Conservation (phyloP, 2,329 filamentous ascomycete species). For the Fusarium sp. region DNA sequence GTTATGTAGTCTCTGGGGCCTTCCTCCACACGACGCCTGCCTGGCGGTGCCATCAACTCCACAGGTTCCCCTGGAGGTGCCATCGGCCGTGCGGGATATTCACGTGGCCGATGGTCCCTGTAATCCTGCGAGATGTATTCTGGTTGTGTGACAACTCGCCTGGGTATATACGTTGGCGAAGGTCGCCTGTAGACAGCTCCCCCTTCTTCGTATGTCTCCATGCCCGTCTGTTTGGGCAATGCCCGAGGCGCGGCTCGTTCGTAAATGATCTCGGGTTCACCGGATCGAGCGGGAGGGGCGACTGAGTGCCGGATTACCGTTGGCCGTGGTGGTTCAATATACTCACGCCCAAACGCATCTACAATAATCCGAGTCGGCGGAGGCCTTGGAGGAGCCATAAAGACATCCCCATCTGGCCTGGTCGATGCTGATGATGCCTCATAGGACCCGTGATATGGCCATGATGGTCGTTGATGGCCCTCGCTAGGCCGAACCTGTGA, state of each 20-base stretch:
- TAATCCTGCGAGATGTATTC: conserved; percentile 66
- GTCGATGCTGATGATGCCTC: conserved; percentile 59
- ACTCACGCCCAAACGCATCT: conserved; percentile 86
- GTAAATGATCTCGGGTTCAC: conserved; percentile 71
- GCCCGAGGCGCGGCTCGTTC: conserved; percentile 70
- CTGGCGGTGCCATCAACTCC: conserved; percentile 57
- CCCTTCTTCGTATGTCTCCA: conserved; percentile 63
- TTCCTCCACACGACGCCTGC: conserved; percentile 58
- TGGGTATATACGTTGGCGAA: conserved; percentile 63
- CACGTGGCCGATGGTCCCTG: conserved; percentile 67
- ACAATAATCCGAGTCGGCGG: conserved; percentile 77
- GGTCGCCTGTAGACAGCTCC: conserved; percentile 61
- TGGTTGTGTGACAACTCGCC: conserved; percentile 72
- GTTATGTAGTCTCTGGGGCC: conserved; percentile 64
- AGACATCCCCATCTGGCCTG: conserved; percentile 61
- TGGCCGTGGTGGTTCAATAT: conserved; percentile 66
- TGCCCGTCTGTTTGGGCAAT: conserved; percentile 60
- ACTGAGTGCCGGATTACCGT: conserved; percentile 63
- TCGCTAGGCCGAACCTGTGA: conserved; percentile 58
- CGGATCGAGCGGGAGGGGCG: conserved; percentile 57
- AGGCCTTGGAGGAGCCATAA: conserved; percentile 63
- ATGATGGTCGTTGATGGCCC: conserved; percentile 54
- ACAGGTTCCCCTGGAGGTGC: conserved; percentile 59
- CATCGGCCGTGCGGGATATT: conserved; percentile 66
- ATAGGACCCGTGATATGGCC: conserved; percentile 58